phyloP scores from a whole-genome alignment of 2,329 filamentous ascomycete species.

The Mariannaea elegans region DNA sequence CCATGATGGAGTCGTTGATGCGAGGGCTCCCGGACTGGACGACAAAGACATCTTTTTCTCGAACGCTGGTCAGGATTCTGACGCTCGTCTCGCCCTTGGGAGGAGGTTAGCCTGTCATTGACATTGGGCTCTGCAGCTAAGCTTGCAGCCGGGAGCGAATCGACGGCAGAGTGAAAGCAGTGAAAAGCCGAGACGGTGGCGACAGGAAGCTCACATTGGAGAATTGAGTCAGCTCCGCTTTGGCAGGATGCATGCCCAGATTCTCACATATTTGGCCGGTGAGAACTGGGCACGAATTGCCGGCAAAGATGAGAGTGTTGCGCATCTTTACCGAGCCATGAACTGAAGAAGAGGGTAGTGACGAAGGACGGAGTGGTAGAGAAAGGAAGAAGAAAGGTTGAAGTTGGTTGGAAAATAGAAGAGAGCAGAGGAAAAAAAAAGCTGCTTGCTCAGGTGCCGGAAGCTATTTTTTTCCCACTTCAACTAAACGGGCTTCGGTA shows the following conservation, averaged over 20 bases:
- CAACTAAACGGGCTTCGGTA: constrained; percentile 17
- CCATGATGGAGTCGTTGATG: constrained; percentile 99
- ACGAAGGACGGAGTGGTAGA: constrained; percentile 36
- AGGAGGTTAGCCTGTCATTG: constrained; percentile 29
- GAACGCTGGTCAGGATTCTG: constrained; percentile 77
- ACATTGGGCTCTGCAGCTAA: background rate
- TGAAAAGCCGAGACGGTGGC: constrained; percentile 21
- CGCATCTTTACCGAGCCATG: constrained; percentile 59
- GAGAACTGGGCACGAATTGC: constrained; percentile 72
- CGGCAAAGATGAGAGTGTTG: constrained; percentile 73
- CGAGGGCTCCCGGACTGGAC: constrained; percentile 94
- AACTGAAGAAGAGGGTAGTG: constrained; percentile 32
- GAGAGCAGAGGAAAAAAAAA: constrained; percentile 34
- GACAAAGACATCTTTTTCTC: constrained; percentile 99
- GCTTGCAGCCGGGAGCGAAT: constrained; percentile 2
- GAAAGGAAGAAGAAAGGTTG: constrained; percentile 4
- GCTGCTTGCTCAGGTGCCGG: constrained; percentile 26
- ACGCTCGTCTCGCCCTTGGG: constrained; percentile 74
- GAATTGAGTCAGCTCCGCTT: constrained; percentile 74
- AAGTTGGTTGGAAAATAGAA: constrained; percentile 24
- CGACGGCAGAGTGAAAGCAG: constrained; percentile 9
- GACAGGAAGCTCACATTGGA: constrained; percentile 67
- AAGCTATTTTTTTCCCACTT: constrained; percentile 39
- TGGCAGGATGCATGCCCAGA: constrained; percentile 70
- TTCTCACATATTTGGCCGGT: constrained; percentile 74